phyloP scores from a whole-genome alignment of 1,284 basidiomycete genomes.

The Tremellales sp. region DNA sequence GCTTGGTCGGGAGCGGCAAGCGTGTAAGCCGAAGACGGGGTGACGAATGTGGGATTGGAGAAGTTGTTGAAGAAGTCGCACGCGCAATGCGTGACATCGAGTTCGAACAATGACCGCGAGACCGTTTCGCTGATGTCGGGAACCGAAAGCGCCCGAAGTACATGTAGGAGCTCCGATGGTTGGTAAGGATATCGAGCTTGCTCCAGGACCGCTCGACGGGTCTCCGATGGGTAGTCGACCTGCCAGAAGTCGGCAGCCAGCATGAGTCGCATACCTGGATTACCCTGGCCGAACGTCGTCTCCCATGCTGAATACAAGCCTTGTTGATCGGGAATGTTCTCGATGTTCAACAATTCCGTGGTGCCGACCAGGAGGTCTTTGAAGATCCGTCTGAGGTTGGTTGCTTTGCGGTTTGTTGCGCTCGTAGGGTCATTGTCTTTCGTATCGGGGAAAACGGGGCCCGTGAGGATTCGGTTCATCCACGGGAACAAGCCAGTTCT shows the following conservation, averaged over 20 bases:
- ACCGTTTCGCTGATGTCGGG: conserved; percentile 12
- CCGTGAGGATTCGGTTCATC: conserved; percentile 33
- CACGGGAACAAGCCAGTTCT: conserved; percentile 37
- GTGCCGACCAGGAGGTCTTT: conserved; percentile 42
- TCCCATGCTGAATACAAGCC: conserved; percentile 37
- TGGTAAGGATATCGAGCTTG: conserved; percentile 31
- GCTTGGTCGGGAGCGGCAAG: conserved; percentile 19
- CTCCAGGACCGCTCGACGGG: conserved; percentile 35
- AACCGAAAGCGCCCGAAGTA: conserved; percentile 33
- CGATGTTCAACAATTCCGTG: conserved; percentile 30
- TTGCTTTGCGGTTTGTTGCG: conserved; percentile 15
- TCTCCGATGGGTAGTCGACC: conserved; percentile 28
- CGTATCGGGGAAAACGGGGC: conserved; percentile 26
- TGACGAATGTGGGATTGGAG: conserved; percentile 20
- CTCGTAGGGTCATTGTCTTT: conserved; percentile 15
- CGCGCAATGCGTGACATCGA: conserved; percentile 23
- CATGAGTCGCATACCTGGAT: conserved; percentile 22
- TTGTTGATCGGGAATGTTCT: conserved; percentile 26
- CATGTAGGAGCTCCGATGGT: conserved; percentile 18
- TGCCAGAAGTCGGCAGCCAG: conserved; percentile 41
- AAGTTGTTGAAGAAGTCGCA: conserved; percentile 36
- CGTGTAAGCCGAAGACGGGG: conserved; percentile 14
- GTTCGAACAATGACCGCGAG: conserved; percentile 11
- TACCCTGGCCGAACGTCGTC: conserved; percentile 33
- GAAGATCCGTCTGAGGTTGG: conserved; percentile 28